Evolutionary conservation across 1,284 basidiomycete genomes (phyloP), one percentile per base, ranked within the genome.

Genomic region (Pascua sp.): DNA sequence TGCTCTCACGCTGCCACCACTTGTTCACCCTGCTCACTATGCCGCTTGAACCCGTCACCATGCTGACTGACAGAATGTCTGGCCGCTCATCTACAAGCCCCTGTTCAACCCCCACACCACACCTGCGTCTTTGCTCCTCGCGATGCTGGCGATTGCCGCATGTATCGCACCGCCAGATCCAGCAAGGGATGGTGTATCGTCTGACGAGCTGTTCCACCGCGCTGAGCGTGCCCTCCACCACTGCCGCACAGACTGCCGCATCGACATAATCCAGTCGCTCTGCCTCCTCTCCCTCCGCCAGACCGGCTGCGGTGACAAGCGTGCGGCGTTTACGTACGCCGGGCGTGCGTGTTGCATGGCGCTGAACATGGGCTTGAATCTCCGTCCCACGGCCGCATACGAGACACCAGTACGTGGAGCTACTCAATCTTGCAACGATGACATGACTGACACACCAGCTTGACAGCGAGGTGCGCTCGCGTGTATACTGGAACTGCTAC

Each of bases 171-270:
- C 64, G n/a, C 36, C 61, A 17, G 51, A 53, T 9, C 43, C 50
- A 2, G 41, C 36, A 3, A 40, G 39, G 16, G 43, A 54, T 10
- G 50, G 47, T 9, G 38, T 60, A 65, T 51, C 50, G 53, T 84
- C 88, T 63, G 86, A 85, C 52, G 79, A 81, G 51, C 78, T 91
- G 5, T 71, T 70, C 53, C 49, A 51, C 5, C 66, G 68, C 62
- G 72, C 73, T 8, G 69, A 75, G 46, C 51, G 58, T 12, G 56
- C 60, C 10, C 61, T 74, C 17, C 66, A 66, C 48, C 60, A 64
- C 41, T 64, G 60, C 15, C 59, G 66, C 15, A 62, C 59, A 40
- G 67, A 70, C 45, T 59, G 58, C 12, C 64, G 69, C 10, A 63
- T 74, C 18, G 70, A 74, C 44, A 63, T 70, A 15, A 64, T 75